Evolutionary conservation across 352 stramenopile genomes (phyloP), one percentile per base, ranked within the genome.

Genomic region (Phytophthora europaea): DNA sequence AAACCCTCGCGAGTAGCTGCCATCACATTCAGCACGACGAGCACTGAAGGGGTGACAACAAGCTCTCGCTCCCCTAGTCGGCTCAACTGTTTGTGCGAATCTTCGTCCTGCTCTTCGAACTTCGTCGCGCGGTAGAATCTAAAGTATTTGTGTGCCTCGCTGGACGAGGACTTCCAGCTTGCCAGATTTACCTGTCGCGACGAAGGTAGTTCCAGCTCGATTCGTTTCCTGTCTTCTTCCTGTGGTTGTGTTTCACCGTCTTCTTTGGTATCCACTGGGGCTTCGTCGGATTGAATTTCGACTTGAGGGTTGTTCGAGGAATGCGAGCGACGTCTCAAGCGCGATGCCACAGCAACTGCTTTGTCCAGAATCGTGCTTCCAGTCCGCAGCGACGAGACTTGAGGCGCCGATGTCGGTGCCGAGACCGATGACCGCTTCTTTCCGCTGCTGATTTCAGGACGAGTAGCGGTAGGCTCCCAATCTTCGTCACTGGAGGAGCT

Each of bases 341-440:
- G 85, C 1, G 83, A 82, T 34, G 86, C 84, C 15, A 85, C 86
- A 28, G 86, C 85, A n/a, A 93, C 84, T 0, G 86, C 84, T 67
- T 90, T 89, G 68, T 95, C 85, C 18, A 94, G 61, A 51, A 95
- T 83, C 1, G 85, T 93, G 31, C 86, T 92, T 7, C 85, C 85
- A 15, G 88, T 93, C 1, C 88, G 79, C 28, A 93, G 47, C 9
- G 79, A 65, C 40, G 33, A 62, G 62, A 51, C 78, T 66, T 57
- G 66, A 22, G 12, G 67, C 53, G 52, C 66, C 48, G 20, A 36
- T 28, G 40, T 69, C 62, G 23, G 48, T 51, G 52, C 38, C 51
- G 22, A 28, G 9, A 55, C 63, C 38, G 53, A 57, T 31, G 13
- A 52, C 15, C 4, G 53, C 38, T 64, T 66, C 16, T 73, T 73